These are phyloP conservation scores for Pugionium cornutum DNA, from an alignment of 345 rosid species.

Conservation along the genomic window DNA sequence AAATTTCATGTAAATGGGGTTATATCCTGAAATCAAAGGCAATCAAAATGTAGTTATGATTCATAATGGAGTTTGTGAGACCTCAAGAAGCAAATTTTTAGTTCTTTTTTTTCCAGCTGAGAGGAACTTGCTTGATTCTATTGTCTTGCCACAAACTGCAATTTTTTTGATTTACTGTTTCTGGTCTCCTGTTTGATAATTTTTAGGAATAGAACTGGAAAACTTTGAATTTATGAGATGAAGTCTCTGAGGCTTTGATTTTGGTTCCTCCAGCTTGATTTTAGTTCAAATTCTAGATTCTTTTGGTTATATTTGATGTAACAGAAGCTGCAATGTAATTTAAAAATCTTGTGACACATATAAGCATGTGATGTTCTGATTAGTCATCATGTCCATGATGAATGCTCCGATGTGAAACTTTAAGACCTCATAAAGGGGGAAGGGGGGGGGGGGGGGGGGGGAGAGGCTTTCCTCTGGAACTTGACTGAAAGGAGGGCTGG, in stretches of 20 bases:
- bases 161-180: background rate
- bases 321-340: background rate
- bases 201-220: background rate
- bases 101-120: slow-evolving; percentile 4
- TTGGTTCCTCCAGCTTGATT: slow-evolving; percentile 4
- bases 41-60: slow-evolving; percentile 25
- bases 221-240: background rate
- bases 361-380: background rate
- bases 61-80: slow-evolving; percentile 12
- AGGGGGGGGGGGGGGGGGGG: too few relatives aligned
- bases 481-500: too few relatives aligned
- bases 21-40: background rate
- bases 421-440: too few relatives aligned
- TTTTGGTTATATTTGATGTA: background rate
- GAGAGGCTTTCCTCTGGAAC: too few relatives aligned
- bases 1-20: slow-evolving; percentile 9
- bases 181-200: background rate
- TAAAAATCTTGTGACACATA: slow-evolving; percentile 5
- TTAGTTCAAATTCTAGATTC: slow-evolving; percentile 1
- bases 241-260: background rate
- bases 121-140: background rate
- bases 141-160: background rate
- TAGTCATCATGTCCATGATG: background rate
- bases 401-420: background rate
- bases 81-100: slow-evolving; percentile 15